Conservation (phyloP, 2,329 filamentous ascomycete species). For the Sarocladium kiliense region DNA sequence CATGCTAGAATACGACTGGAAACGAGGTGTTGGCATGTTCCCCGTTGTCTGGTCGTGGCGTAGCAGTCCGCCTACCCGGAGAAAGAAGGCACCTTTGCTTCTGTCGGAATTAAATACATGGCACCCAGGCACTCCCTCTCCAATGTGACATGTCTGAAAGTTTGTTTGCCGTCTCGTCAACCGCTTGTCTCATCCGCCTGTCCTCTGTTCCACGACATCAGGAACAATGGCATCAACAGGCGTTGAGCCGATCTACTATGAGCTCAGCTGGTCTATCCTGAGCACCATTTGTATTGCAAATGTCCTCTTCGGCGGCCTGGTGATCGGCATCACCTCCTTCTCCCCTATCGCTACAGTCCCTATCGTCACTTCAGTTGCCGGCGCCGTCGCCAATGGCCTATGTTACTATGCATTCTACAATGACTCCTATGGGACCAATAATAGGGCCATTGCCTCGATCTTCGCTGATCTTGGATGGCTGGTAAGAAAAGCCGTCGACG, state of each 20-base stretch:
- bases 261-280: slow-evolving; percentile 39
- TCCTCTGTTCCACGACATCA: not conserved
- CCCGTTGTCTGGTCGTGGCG: not conserved
- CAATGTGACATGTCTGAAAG: not conserved
- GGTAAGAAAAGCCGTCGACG: slow-evolving; percentile 24
- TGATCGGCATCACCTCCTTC: slow-evolving; percentile 34
- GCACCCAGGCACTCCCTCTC: not conserved
- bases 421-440: slow-evolving; percentile 14
- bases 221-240: not conserved
- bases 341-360: slow-evolving; percentile 34
- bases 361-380: slow-evolving; percentile 30
- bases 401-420: slow-evolving; percentile 38
- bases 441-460: slow-evolving; percentile 27
- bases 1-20: not conserved
- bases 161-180: not conserved
- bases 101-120: not conserved
- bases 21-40: not conserved
- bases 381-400: slow-evolving; percentile 35
- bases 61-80: not conserved
- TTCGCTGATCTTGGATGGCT: slow-evolving; percentile 37
- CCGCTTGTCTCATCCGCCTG: no score
- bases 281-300: slow-evolving; percentile 38
- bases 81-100: not conserved
- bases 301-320: slow-evolving; percentile 31
- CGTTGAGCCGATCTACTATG: slow-evolving; percentile 27